phyloP scores from a whole-genome alignment of 164 flowering plant species.

The grape (Vitis vinifera) region DNA sequence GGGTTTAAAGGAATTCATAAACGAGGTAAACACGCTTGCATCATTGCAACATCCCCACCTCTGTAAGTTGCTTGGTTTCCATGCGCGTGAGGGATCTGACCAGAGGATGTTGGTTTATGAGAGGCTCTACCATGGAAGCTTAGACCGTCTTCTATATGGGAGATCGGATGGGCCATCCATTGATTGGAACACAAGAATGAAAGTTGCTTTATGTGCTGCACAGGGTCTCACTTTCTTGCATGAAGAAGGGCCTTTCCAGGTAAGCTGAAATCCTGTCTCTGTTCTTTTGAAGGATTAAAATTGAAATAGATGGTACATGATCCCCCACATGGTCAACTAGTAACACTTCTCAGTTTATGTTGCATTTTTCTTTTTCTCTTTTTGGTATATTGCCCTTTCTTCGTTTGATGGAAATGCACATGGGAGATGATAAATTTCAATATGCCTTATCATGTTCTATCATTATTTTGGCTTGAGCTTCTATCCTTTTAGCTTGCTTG shows the following conservation, averaged over 20 bases:
- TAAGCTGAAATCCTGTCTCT: slow-evolving; percentile 15
- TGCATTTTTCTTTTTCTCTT: no score
- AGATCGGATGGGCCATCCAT: slow-evolving; percentile 85
- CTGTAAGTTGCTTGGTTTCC: slow-evolving; percentile 88
- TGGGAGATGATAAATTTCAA: no score
- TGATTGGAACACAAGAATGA: slow-evolving; percentile 92
- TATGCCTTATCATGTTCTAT: no score
- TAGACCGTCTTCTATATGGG: slow-evolving; percentile 77
- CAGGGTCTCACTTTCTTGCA: slow-evolving; percentile 96
- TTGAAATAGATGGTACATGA: neutral
- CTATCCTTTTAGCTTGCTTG: no score
- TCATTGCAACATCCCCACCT: slow-evolving; percentile 87
- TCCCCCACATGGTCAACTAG: neutral
- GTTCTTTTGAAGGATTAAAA: neutral
- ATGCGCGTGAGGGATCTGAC: slow-evolving; percentile 92
- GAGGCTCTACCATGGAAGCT: slow-evolving; percentile 92
- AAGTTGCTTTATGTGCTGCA: slow-evolving; percentile 91
- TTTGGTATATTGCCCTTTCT: no score
- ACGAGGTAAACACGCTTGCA: slow-evolving; percentile 72
- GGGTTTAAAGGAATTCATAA: slow-evolving; percentile 74
- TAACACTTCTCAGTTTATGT: no score
- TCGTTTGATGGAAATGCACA: no score
- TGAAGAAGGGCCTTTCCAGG: slow-evolving; percentile 99
- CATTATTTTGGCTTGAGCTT: no score
- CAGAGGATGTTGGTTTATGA: slow-evolving; percentile 83